Conservation (phyloP, 192 early-diverging fungal species). For the Podochytrium sp. region DNA sequence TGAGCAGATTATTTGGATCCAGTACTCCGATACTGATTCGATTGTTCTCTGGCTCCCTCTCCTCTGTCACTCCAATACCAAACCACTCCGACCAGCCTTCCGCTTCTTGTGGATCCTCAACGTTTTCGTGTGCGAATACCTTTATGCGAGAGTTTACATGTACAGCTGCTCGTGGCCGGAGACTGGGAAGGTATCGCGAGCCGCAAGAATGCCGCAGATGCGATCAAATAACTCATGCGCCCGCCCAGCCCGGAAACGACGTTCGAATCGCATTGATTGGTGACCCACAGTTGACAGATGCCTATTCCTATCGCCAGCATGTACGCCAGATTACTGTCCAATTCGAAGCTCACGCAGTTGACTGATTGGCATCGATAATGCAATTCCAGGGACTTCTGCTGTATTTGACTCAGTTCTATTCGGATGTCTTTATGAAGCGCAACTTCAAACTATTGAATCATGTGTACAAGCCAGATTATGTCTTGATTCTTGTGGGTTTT, state of each 20-base stretch:
- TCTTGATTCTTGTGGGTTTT: slow-evolving; percentile 62
- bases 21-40: too few relatives aligned
- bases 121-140: slow-evolving; percentile 46
- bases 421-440: slow-evolving; percentile 82
- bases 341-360: too few relatives aligned
- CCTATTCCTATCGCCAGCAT: slow-evolving; percentile 78
- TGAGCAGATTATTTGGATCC: too few relatives aligned
- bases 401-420: slow-evolving; percentile 73
- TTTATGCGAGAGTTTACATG: slow-evolving; percentile 34
- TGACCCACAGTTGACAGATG: slow-evolving; percentile 93
- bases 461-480: slow-evolving; percentile 59
- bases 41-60: too few relatives aligned
- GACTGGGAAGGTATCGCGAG: slow-evolving; percentile 8
- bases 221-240: neutral
- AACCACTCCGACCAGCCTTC: slow-evolving; percentile 29
- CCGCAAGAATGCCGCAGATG: neutral
- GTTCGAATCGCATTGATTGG: slow-evolving; percentile 69
- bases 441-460: slow-evolving; percentile 71
- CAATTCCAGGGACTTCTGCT: slow-evolving; percentile 57
- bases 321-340: slow-evolving; percentile 32
- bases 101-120: slow-evolving; percentile 47
- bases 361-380: neutral
- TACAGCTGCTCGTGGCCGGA: slow-evolving; percentile 38
- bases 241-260: slow-evolving; percentile 15
- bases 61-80: too few relatives aligned